phyloP scores from a whole-genome alignment of 108 stramenopile genomes.

The Schizochytrium sp. region DNA sequence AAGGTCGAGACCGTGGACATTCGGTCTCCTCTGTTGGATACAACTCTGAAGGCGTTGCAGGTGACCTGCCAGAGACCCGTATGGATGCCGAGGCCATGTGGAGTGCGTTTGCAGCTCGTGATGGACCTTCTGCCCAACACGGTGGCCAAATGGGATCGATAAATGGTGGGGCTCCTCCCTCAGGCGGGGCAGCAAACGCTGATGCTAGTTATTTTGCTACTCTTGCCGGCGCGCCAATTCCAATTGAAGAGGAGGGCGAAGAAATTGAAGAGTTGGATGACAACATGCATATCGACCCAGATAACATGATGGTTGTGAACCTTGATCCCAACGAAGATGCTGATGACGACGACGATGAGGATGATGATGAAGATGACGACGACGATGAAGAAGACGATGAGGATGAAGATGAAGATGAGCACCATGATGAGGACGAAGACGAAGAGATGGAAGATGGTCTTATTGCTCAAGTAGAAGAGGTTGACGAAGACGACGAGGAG shows the following conservation, averaged over 20 bases:
- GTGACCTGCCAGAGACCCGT: not conserved
- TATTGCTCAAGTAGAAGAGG: conserved; percentile 45
- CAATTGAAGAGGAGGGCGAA: conserved; percentile 67
- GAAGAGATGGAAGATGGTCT: conserved; percentile 70
- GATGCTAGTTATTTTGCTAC: too few species aligned
- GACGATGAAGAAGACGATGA: conserved; percentile 57
- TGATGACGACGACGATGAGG: conserved; percentile 66
- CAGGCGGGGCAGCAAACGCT: too few species aligned
- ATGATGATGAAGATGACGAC: conserved; percentile 64
- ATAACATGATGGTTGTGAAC: conserved; percentile 65
- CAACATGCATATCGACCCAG: conserved; percentile 64
- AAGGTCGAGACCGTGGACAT: too few species aligned
- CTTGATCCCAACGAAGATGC: conserved; percentile 75
- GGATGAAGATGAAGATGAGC: conserved; percentile 15
- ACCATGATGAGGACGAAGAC: conserved; percentile 10
- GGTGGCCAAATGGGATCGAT: not conserved
- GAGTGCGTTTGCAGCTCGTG: conserved; percentile 23
- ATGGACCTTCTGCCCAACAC: not conserved
- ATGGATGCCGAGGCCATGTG: conserved; percentile 35
- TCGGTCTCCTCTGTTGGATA: too few species aligned
- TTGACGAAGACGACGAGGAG: conserved; percentile 61
- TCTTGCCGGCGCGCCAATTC: not conserved
- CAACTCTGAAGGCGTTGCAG: too few species aligned
- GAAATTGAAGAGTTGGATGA: conserved; percentile 76
- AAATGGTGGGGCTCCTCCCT: too few species aligned